phyloP scores from a whole-genome alignment of 1,284 basidiomycete species.

The Inonotus hispidus region DNA sequence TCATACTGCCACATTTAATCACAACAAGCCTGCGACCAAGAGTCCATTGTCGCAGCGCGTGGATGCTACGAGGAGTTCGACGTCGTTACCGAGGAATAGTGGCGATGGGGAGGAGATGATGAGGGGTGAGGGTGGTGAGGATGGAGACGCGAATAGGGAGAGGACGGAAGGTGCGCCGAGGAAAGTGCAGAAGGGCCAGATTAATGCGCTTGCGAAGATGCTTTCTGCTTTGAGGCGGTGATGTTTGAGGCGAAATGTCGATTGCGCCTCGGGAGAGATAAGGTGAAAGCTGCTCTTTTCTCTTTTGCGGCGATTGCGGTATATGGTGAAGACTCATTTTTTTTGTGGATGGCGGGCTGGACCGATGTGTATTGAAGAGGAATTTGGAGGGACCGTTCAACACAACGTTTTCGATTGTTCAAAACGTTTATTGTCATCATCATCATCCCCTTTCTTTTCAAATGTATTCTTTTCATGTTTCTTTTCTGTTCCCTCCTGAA shows the following conservation, averaged over 20 bases:
- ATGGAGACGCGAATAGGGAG: conserved; percentile 43
- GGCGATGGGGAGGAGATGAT: conserved; percentile 22
- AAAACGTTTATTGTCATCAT: too few relatives aligned
- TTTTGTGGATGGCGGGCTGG: background rate
- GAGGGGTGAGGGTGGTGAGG: conserved; percentile 51
- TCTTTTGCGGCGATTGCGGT: too few relatives aligned
- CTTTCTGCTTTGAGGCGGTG: conserved; percentile 45
- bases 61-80: conserved; percentile 24
- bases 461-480: too few relatives aligned
- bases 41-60: conserved; percentile 29
- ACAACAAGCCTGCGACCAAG: conserved; percentile 21
- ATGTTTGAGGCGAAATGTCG: background rate
- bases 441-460: too few relatives aligned
- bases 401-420: too few relatives aligned
- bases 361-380: too few relatives aligned
- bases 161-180: conserved; percentile 40
- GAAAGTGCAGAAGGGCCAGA: conserved; percentile 81
- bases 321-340: too few relatives aligned
- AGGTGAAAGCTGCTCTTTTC: too few relatives aligned
- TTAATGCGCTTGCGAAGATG: conserved; percentile 80
- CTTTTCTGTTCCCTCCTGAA: background rate
- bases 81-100: conserved; percentile 21
- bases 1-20: background rate
- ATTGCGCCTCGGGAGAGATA: background rate
- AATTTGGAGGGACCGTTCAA: too few relatives aligned